Percentiles rank a stretch among this genome's conserved stretches.
Conservation (phyloP, 2,329 filamentous ascomycete species). For the Ophiocordyceps camponoti-floridani region DNA sequence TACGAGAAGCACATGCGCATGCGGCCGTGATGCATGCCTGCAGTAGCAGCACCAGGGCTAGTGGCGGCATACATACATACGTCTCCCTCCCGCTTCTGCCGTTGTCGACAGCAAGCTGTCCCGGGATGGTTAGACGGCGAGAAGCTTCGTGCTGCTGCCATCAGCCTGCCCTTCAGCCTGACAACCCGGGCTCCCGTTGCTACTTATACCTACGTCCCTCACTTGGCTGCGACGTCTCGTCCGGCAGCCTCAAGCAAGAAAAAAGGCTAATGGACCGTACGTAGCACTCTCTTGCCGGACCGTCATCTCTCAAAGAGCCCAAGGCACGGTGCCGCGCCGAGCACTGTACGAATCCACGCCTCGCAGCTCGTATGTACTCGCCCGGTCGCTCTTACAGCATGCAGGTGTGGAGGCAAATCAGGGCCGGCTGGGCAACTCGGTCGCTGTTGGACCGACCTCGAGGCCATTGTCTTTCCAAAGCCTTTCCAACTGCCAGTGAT, state of each 20-base stretch:
- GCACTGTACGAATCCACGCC: too few species aligned
- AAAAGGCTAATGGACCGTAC: neutral
- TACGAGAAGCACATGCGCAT: neutral
- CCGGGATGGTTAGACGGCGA: neutral
- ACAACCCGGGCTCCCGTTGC: neutral
- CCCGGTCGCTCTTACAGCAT: too few species aligned
- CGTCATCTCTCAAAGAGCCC: too few species aligned
- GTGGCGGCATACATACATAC: neutral
- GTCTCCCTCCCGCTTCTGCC: neutral
- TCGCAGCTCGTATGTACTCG: too few species aligned
- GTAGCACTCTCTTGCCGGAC: neutral
- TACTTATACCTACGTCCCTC: neutral
- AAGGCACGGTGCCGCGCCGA: too few species aligned
- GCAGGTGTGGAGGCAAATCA: too few species aligned
- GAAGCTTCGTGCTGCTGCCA: neutral
- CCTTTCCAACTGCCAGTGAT: neutral
- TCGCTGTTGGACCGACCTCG: too few species aligned
- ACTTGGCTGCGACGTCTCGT: neutral
- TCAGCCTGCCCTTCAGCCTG: neutral
- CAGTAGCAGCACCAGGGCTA: neutral
- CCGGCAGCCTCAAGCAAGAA: neutral
- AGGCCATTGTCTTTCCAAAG: too few species aligned
- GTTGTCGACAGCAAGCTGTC: neutral
- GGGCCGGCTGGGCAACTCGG: too few species aligned
- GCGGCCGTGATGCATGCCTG: neutral